A percentile compares a stretch with the other conserved stretches of the same genome.
Evolutionary conservation across 805 yeast genomes (phyloP).

Genomic region (Saccharomycopsis sp.): DNA sequence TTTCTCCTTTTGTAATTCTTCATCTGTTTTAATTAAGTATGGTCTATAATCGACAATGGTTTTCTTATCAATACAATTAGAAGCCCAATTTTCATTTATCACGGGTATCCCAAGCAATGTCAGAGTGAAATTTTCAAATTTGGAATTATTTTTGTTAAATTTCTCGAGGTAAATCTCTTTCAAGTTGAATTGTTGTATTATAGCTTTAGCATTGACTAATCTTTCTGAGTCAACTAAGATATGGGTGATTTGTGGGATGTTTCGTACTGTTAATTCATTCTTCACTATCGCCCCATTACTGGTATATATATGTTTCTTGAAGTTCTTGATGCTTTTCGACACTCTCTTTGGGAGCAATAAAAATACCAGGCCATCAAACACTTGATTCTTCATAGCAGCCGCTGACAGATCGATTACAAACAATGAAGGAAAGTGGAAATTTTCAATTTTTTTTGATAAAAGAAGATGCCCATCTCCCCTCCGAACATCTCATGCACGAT

Average conservation of each 20-base stretch:
- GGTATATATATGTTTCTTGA: constrained; percentile 24
- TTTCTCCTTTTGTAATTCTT: constrained; percentile 1
- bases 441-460: too few species aligned
- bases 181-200: not conserved
- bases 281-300: constrained; percentile 26
- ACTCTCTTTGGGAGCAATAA: constrained; percentile 3
- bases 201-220: not conserved
- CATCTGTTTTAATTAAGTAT: not conserved
- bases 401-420: too few species aligned
- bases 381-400: not conserved
- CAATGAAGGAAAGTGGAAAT: not conserved
- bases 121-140: not conserved
- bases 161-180: not conserved
- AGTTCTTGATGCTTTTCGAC: not conserved
- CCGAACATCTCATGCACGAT: not conserved
- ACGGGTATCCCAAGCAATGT: constrained; percentile 5
- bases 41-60: constrained; percentile 7
- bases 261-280: constrained; percentile 6
- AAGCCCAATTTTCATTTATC: constrained; percentile 15
- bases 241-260: constrained; percentile 5
- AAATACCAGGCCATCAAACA: constrained; percentile 3
- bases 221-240: constrained; percentile 5
- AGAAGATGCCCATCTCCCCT: too few species aligned
- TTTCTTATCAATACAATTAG: constrained; percentile 7
- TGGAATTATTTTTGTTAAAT: not conserved